These are phyloP conservation scores for Penicillium pancosmium DNA, from an alignment of 495 filamentous ascomycete genomes.

Conservation along the genomic window DNA sequence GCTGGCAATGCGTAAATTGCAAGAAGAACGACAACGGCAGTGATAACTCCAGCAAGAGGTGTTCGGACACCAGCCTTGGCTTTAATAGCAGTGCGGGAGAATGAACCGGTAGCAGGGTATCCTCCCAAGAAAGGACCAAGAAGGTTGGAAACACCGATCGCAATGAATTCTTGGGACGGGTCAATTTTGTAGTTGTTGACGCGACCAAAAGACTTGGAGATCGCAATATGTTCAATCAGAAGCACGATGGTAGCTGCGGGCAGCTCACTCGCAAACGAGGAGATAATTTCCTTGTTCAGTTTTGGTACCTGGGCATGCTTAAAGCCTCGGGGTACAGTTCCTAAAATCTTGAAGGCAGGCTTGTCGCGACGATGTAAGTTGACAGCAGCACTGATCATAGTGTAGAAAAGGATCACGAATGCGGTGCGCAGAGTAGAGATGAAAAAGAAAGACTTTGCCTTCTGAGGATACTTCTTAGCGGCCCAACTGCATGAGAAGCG, in stretches of 20 bases:
- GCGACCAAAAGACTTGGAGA: slow-evolving; percentile 95
- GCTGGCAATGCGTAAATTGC: slow-evolving; percentile 93
- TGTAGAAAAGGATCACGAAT: slow-evolving; percentile 93
- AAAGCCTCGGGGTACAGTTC: slow-evolving; percentile 79
- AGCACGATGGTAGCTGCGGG: slow-evolving; percentile 89
- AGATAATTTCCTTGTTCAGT: slow-evolving; percentile 65
- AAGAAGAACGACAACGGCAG: slow-evolving; percentile 84
- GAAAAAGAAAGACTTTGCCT: slow-evolving; percentile 83
- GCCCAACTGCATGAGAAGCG: slow-evolving; percentile 64
- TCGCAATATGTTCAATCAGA: slow-evolving; percentile 93
- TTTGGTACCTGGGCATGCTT: slow-evolving; percentile 73
- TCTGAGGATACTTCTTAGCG: slow-evolving; percentile 68
- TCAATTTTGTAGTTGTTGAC: slow-evolving; percentile 98
- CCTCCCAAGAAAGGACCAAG: slow-evolving; percentile 92
- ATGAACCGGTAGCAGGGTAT: slow-evolving; percentile 94
- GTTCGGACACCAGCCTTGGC: slow-evolving; percentile 96
- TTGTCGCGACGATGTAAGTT: slow-evolving; percentile 62
- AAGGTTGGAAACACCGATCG: slow-evolving; percentile 89
- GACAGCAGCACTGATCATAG: slow-evolving; percentile 83
- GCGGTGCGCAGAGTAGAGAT: slow-evolving; percentile 85
- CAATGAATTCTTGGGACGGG: slow-evolving; percentile 94
- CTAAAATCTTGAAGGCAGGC: slow-evolving; percentile 67
- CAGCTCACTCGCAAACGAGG: slow-evolving; percentile 61
- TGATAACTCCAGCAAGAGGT: slow-evolving; percentile 90
- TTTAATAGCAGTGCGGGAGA: slow-evolving; percentile 98